Evolutionary conservation across 352 stramenopile species (phyloP), one percentile per base, ranked within the genome.

Genomic region (Aphanomyces euteiches): DNA sequence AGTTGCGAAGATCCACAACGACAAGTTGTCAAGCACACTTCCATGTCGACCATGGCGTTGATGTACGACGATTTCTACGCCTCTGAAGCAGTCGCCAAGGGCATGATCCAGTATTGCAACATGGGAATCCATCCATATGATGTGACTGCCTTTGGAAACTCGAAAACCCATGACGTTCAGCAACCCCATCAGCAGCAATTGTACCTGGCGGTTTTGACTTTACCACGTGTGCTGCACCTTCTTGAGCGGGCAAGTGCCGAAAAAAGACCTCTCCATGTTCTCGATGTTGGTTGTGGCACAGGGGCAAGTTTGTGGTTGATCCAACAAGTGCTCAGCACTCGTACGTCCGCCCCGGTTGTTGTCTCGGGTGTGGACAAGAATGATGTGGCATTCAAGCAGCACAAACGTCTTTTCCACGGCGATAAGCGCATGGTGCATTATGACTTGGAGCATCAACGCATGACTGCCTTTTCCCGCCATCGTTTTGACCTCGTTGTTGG

Each of bases 231-330:
- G n/a, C 17, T 21, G 64, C 36, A 61, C n/a, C 54, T 61, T 39
- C 19, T 61, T 7, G 54, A 61, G 54, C 54, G 54, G 12, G 64
- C 19, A 19, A 40, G 40, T 48, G 5, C 5, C n/a, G 37, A 60
- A 12, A n/a, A 17, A 38, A 5, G 36, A 7, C 47, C 43, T 5
- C 7, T 70, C 38, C 64, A 70, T 28, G 45, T 70, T 3, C 47
- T 70, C 13, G 64, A 70, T 41, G 64, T 70, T 17, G 64, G 64
- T 40, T 70, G 64, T 36, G 64, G 64, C 45, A 60, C 36, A 17
- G 64, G 64, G 10, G 64, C 64, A 13, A 56, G 64, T 47, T 50
- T 70, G 34, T 8, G 12, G 13, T 21, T 70, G 15, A 47, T 70
- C 36, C 19, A 60, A 19, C 28, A 47, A n/a, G 43, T 50, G 6